A percentile compares a stretch with the other conserved stretches of the same genome.
phyloP scores from a whole-genome alignment of 2,329 filamentous ascomycete species.

The Cladobotryum protrusum region DNA sequence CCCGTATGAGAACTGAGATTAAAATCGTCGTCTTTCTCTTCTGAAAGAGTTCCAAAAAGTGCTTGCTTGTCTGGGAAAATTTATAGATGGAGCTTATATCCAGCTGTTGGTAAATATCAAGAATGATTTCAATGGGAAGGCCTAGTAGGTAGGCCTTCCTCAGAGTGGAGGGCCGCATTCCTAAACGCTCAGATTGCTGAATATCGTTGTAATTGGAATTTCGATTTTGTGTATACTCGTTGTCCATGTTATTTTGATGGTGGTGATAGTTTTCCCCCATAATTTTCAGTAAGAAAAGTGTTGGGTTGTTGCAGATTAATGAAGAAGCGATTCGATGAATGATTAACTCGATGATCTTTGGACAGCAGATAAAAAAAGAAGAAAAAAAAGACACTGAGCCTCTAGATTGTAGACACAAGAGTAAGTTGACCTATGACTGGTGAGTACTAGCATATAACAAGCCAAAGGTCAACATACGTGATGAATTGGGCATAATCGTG shows the following conservation, averaged over 20 bases:
- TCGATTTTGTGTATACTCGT: not conserved
- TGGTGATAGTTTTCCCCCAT: not conserved
- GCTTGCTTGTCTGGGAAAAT: slow-evolving; percentile 32
- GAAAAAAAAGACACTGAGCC: not conserved
- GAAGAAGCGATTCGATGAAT: not conserved
- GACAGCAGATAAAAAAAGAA: too few relatives aligned
- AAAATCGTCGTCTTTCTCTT: slow-evolving; percentile 37
- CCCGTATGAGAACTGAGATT: slow-evolving; percentile 33
- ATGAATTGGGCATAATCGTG: too few relatives aligned
- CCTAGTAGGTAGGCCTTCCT: slow-evolving; percentile 19
- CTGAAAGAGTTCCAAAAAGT: slow-evolving; percentile 35
- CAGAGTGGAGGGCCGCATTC: not conserved
- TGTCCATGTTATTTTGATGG: not conserved
- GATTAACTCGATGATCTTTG: not conserved
- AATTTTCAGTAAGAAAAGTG: too few relatives aligned
- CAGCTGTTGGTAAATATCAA: slow-evolving; percentile 42
- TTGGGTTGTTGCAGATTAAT: not conserved
- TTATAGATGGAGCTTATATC: slow-evolving; percentile 35
- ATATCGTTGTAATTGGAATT: not conserved
- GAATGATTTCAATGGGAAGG: slow-evolving; percentile 41
- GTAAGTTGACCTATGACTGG: not conserved
- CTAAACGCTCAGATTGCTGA: not conserved
- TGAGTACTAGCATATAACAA: not conserved
- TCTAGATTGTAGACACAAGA: not conserved
- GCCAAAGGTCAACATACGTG: not conserved